These are phyloP conservation scores for Calcarisporium arbuscula DNA, from an alignment of 2,329 filamentous ascomycete genomes.

Conservation along the genomic window DNA sequence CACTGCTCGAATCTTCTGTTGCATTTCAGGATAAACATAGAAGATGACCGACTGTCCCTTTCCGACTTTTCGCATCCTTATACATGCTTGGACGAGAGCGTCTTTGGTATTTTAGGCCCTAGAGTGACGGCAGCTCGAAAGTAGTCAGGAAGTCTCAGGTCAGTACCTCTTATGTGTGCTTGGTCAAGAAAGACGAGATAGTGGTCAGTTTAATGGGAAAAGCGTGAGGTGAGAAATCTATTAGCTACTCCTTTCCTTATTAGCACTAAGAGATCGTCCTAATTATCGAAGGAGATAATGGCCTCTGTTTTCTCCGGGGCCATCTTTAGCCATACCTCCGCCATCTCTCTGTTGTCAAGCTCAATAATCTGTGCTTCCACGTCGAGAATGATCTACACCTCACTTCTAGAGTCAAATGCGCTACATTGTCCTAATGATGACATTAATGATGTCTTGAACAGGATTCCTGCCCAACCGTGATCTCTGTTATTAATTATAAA, in stretches of 20 bases:
- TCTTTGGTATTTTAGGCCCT: slow-evolving; percentile 61
- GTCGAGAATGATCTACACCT: slow-evolving; percentile 57
- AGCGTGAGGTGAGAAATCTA: slow-evolving; percentile 53
- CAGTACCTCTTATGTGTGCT: slow-evolving; percentile 62
- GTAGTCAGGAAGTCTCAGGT: slow-evolving; percentile 52
- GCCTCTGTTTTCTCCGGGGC: slow-evolving; percentile 11
- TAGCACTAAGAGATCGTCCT: slow-evolving; percentile 49
- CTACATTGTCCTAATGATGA: no score
- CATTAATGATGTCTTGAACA: no score
- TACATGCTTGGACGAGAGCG: slow-evolving; percentile 62
- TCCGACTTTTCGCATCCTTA: slow-evolving; percentile 65
- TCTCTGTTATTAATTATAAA: no score
- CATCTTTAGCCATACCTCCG: slow-evolving; percentile 42
- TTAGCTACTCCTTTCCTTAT: slow-evolving; percentile 36
- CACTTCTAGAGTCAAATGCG: slow-evolving; percentile 23
- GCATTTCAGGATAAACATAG: slow-evolving; percentile 52
- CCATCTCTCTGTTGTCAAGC: slow-evolving; percentile 49
- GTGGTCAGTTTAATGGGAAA: slow-evolving; percentile 46
- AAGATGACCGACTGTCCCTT: slow-evolving; percentile 60
- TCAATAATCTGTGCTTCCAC: slow-evolving; percentile 67
- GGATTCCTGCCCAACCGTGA: no score
- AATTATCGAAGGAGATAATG: slow-evolving; percentile 51
- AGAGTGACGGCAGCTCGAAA: slow-evolving; percentile 64
- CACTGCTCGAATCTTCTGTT: slow-evolving; percentile 41
- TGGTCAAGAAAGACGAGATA: slow-evolving; percentile 68